Conservation (phyloP, 2,329 filamentous ascomycete species). For the Aspergillus tamarii region DNA sequence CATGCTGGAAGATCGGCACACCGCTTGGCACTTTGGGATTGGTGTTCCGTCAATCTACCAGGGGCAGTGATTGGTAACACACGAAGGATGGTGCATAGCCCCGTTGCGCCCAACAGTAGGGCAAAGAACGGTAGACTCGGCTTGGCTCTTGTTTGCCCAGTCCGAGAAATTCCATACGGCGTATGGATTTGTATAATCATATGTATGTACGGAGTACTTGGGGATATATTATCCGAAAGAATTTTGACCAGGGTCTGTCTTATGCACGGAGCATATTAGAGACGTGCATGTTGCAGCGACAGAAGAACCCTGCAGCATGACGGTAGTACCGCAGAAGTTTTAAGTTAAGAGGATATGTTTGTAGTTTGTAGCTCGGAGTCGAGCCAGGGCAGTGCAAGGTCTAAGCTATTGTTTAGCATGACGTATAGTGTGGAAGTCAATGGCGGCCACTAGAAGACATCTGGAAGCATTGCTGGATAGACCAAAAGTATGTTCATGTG, state of each 20-base stretch:
- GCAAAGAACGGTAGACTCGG: constrained; percentile 4
- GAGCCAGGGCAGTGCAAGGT: not conserved
- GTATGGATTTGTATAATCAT: not conserved
- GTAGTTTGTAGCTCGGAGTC: not conserved
- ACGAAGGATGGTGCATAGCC: constrained; percentile 17
- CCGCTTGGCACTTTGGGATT: constrained; percentile 1
- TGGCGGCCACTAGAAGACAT: constrained; percentile 12
- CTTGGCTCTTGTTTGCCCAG: not conserved
- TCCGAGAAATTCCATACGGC: not conserved
- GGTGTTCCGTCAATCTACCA: not conserved
- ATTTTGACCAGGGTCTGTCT: not conserved
- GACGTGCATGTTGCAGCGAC: not conserved
- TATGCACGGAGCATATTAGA: not conserved
- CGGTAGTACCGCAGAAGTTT: not conserved
- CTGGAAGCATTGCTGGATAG: constrained; percentile 8
- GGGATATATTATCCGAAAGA: not conserved
- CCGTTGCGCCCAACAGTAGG: constrained; percentile 17
- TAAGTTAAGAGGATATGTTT: not conserved
- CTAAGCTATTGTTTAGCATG: not conserved
- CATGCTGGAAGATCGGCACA: not conserved
- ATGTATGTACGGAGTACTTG: not conserved
- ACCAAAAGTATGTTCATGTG: not conserved
- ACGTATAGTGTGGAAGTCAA: not conserved
- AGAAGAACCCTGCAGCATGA: not conserved
- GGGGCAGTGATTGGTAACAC: not conserved